Evolutionary conservation across 2,329 filamentous ascomycete genomes (phyloP).

Genomic region (Phoma sp.): DNA sequence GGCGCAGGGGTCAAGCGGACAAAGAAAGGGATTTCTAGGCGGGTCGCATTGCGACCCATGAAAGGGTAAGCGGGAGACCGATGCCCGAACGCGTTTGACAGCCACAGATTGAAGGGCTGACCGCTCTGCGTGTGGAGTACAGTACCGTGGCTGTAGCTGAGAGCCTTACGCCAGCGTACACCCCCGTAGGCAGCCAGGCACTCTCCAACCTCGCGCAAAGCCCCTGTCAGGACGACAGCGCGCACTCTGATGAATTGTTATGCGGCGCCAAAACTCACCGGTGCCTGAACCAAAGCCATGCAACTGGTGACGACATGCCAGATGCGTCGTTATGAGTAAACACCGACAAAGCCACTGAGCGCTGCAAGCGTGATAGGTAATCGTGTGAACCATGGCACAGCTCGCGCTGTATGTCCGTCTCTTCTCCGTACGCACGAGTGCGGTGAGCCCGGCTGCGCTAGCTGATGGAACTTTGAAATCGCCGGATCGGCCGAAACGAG

Average conservation of each 20-base stretch:
- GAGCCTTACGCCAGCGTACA: constrained; percentile 36
- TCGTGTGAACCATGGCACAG: constrained; percentile 21
- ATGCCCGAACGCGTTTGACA: constrained; percentile 27
- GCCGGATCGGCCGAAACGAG: constrained; percentile 18
- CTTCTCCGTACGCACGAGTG: constrained; percentile 17
- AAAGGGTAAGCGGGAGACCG: constrained; percentile 23
- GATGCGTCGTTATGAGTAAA: constrained; percentile 26
- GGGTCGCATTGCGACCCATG: constrained; percentile 9
- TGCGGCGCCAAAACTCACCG: background rate
- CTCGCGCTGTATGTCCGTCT: constrained; percentile 15
- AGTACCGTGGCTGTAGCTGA: constrained; percentile 28
- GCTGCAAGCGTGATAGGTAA: constrained; percentile 25
- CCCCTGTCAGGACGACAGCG: constrained; percentile 4
- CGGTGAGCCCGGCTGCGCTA: constrained; percentile 11
- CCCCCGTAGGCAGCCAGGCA: constrained; percentile 32
- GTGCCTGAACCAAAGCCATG: constrained; percentile 17
- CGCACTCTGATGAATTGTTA: constrained; percentile 1
- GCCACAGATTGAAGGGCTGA: constrained; percentile 37
- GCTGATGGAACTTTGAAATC: constrained; percentile 11
- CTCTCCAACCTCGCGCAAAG: constrained; percentile 12
- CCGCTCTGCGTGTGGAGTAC: constrained; percentile 30
- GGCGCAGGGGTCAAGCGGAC: constrained; percentile 6
- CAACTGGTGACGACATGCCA: constrained; percentile 23
- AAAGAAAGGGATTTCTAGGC: constrained; percentile 10
- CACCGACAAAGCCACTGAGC: constrained; percentile 19